These are phyloP conservation scores for Pyrrhoderma lamaoense DNA, from an alignment of 1,284 basidiomycete genomes.

Conservation along the genomic window DNA sequence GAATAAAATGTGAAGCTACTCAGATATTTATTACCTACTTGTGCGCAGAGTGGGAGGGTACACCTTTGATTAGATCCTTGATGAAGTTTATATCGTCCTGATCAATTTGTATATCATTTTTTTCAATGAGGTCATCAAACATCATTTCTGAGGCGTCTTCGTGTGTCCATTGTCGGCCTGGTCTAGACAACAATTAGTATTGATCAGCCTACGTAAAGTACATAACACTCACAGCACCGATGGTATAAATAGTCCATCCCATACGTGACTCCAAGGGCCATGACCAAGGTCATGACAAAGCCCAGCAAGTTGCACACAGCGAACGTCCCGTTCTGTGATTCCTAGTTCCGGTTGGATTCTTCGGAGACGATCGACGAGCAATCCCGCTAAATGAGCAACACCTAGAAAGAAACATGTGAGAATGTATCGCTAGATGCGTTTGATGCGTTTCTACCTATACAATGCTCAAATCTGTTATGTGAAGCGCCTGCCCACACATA, in stretches of 20 bases:
- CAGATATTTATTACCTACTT: conserved; percentile 20
- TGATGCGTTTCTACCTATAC: conserved; percentile 44
- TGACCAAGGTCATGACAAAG: conserved; percentile 70
- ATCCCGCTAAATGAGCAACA: conserved; percentile 60
- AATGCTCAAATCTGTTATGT: conserved; percentile 77
- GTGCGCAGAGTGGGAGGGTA: conserved; percentile 39
- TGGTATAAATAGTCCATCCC: conserved; percentile 61
- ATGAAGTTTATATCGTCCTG: conserved; percentile 47
- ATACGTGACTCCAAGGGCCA: conserved; percentile 70
- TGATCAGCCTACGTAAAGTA: conserved; percentile 5
- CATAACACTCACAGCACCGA: conserved; percentile 38
- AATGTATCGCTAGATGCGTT: not conserved
- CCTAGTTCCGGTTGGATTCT: conserved; percentile 51
- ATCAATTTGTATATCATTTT: conserved; percentile 41
- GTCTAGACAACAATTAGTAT: conserved; percentile 27
- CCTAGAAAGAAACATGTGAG: conserved; percentile 34
- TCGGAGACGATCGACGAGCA: conserved; percentile 50
- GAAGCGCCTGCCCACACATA: conserved; percentile 70
- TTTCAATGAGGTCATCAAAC: conserved; percentile 53
- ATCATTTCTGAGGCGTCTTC: conserved; percentile 69
- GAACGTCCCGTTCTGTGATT: conserved; percentile 60
- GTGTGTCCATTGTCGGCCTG: conserved; percentile 49
- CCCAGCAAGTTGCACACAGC: conserved; percentile 62
- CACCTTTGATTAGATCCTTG: conserved; percentile 63
- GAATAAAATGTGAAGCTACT: not conserved